Percentiles rank a stretch among this genome's conserved stretches.
These are phyloP conservation scores for Xanthoconium purpureum DNA, from an alignment of 768 basidiomycete genomes.

Conservation along the genomic window DNA sequence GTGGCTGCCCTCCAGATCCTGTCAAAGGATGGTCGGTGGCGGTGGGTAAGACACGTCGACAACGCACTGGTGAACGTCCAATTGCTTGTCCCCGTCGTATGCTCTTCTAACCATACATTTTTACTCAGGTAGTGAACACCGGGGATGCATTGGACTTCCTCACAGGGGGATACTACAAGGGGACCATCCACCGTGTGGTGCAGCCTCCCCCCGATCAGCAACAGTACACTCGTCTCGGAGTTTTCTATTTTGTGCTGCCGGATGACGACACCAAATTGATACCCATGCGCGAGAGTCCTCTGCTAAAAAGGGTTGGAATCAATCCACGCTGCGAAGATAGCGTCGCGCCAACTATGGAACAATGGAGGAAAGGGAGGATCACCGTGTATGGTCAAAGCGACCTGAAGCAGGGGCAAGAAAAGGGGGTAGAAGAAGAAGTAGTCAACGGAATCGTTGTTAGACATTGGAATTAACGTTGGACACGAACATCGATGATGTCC, in stretches of 20 bases:
- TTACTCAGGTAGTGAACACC: slow-evolving; percentile 50
- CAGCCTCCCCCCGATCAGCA: slow-evolving; percentile 56
- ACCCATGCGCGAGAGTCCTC: slow-evolving; percentile 46
- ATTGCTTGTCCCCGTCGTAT: neutral
- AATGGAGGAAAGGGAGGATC: slow-evolving; percentile 51
- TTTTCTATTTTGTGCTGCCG: slow-evolving; percentile 55
- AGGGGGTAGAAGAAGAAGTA: slow-evolving; percentile 51
- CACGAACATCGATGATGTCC: neutral
- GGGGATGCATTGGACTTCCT: slow-evolving; percentile 61
- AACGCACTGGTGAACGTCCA: slow-evolving; percentile 46
- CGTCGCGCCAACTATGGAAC: slow-evolving; percentile 49
- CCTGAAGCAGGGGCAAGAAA: slow-evolving; percentile 38
- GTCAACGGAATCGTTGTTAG: slow-evolving; percentile 54
- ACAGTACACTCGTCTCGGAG: slow-evolving; percentile 47
- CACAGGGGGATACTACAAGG: slow-evolving; percentile 57
- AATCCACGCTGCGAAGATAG: slow-evolving; percentile 35
- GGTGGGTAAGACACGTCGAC: slow-evolving; percentile 57
- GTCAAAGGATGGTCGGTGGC: slow-evolving; percentile 50
- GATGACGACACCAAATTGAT: slow-evolving; percentile 48
- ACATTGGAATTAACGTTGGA: slow-evolving; percentile 46
- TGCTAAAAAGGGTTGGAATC: slow-evolving; percentile 46
- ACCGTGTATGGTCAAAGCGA: slow-evolving; percentile 49
- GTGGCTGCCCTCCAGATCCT: slow-evolving; percentile 58
- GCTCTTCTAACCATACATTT: neutral
- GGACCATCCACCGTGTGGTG: slow-evolving; percentile 59